phyloP scores from a whole-genome alignment of 805 yeast genomes.

The Zygoascus ofunaensis region DNA sequence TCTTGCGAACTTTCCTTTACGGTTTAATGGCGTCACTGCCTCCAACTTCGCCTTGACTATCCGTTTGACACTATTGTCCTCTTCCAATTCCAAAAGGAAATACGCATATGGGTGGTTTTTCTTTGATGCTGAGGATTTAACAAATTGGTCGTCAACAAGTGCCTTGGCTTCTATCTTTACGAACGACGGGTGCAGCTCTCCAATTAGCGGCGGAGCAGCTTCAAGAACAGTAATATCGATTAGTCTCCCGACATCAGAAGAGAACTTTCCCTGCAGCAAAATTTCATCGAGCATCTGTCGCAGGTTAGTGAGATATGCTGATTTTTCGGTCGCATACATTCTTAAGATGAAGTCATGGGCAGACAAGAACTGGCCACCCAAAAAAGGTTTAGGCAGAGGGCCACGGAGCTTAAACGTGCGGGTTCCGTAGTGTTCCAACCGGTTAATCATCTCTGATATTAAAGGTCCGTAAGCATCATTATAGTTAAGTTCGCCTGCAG shows the following conservation, averaged over 20 bases:
- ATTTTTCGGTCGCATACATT: not conserved
- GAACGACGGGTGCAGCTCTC: slow-evolving; percentile 17
- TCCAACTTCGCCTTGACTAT: not conserved
- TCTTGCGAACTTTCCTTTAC: no score
- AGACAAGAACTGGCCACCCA: slow-evolving; percentile 4
- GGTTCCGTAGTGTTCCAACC: not conserved
- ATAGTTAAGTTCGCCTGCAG: not conserved
- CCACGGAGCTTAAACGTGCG: not conserved
- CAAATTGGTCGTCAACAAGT: not conserved
- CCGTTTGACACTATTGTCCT: not conserved
- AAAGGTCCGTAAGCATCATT: not conserved
- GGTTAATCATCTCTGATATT: not conserved
- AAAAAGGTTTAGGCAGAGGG: not conserved
- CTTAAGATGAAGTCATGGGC: not conserved
- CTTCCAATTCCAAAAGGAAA: not conserved
- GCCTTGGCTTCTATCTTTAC: slow-evolving; percentile 20
- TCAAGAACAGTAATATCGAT: slow-evolving; percentile 8
- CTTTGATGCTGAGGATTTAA: not conserved
- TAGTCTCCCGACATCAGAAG: not conserved
- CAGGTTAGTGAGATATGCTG: not conserved
- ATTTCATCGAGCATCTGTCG: not conserved
- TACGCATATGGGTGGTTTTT: not conserved
- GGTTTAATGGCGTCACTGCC: not conserved
- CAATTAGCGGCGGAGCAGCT: slow-evolving; percentile 21
- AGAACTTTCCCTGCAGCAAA: not conserved